A percentile compares a stretch with the other conserved stretches of the same genome.
These are phyloP conservation scores for Chalciporus chontae DNA, from an alignment of 768 basidiomycete species.

Conservation along the genomic window DNA sequence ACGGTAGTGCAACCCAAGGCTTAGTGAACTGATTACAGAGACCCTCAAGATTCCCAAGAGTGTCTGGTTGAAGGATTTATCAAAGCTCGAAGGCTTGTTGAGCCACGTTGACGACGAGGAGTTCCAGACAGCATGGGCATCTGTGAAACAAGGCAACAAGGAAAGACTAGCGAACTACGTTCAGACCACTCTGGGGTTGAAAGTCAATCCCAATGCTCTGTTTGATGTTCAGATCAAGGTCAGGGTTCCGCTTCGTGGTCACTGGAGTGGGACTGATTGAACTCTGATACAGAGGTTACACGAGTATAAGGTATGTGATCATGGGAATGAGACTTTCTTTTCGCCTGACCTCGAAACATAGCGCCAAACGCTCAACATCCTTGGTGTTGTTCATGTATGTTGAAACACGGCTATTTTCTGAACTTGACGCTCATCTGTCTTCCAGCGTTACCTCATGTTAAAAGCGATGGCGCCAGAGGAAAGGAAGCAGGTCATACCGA, in stretches of 20 bases:
- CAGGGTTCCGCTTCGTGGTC: slow-evolving; percentile 4
- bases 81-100: slow-evolving; percentile 73
- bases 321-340: neutral
- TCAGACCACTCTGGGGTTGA: slow-evolving; percentile 64
- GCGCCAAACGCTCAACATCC: slow-evolving; percentile 93
- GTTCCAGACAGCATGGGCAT: slow-evolving; percentile 80
- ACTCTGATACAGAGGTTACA: slow-evolving; percentile 65
- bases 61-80: slow-evolving; percentile 83
- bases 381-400: slow-evolving; percentile 82
- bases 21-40: slow-evolving; percentile 80
- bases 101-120: slow-evolving; percentile 64
- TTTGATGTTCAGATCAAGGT: slow-evolving; percentile 93
- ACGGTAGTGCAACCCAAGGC: slow-evolving; percentile 79
- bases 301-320: slow-evolving; percentile 72
- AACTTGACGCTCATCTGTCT: slow-evolving; percentile 1
- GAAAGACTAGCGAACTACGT: slow-evolving; percentile 79
- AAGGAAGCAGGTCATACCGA: slow-evolving; percentile 77
- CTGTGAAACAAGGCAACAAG: slow-evolving; percentile 89
- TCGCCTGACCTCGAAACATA: slow-evolving; percentile 25
- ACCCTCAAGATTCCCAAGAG: slow-evolving; percentile 72
- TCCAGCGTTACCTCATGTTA: slow-evolving; percentile 73
- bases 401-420: neutral
- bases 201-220: slow-evolving; percentile 71
- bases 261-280: neutral
- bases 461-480: slow-evolving; percentile 78